These are phyloP conservation scores for Micractinium conductrix DNA, from an alignment of 139 green algal genomes.

Conservation along the genomic window DNA sequence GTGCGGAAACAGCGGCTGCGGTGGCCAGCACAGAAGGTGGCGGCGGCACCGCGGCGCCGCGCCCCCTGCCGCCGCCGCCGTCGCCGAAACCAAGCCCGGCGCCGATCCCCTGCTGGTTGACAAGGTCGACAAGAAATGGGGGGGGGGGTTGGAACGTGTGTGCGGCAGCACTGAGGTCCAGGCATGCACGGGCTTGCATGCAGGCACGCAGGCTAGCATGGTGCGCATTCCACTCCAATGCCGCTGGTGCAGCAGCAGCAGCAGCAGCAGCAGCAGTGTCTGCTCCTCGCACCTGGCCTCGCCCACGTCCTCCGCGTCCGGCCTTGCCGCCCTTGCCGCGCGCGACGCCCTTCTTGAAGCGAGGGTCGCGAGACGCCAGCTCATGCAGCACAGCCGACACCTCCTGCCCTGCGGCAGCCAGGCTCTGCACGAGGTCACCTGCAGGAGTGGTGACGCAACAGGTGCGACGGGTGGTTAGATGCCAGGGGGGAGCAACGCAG, in stretches of 20 bases:
- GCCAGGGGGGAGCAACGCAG: too few relatives aligned
- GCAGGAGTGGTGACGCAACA: conserved; percentile 10
- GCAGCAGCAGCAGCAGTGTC: not conserved
- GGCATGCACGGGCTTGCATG: not conserved
- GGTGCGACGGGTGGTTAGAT: not conserved
- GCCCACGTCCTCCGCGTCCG: conserved; percentile 23
- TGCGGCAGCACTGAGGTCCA: not conserved
- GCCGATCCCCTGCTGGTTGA: conserved; percentile 58
- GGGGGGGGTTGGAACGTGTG: too few relatives aligned
- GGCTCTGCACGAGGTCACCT: conserved; percentile 71
- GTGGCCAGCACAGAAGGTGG: not conserved
- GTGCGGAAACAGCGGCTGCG: not conserved
- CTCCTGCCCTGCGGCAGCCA: conserved; percentile 79
- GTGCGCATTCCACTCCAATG: not conserved
- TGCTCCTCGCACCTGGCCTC: not conserved
- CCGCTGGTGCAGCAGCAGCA: not conserved
- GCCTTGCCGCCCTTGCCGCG: conserved; percentile 28
- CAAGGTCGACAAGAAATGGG: too few relatives aligned
- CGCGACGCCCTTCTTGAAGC: conserved; percentile 27
- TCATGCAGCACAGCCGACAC: conserved; percentile 72
- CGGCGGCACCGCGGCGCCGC: not conserved
- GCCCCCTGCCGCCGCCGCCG: conserved; percentile 5
- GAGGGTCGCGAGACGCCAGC: conserved; percentile 69
- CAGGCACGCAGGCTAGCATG: not conserved
- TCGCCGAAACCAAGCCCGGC: conserved; percentile 76